Percentiles rank a stretch among this genome's conserved stretches.
Evolutionary conservation across 495 filamentous ascomycete species (phyloP).

Genomic region (Xylaria acuta): DNA sequence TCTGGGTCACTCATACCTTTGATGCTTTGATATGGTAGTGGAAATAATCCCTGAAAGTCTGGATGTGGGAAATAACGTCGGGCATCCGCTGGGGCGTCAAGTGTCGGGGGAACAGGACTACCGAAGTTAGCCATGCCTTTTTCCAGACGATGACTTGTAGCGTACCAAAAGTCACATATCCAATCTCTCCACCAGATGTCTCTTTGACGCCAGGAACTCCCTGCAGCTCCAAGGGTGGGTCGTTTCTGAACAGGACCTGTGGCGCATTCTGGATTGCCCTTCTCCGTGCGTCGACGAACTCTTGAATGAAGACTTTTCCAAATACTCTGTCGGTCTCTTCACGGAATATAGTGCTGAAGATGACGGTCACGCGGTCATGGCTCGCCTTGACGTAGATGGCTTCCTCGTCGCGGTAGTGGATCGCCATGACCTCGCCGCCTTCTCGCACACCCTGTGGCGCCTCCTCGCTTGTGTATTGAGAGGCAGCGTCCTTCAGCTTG

Average conservation of each 20-base stretch:
- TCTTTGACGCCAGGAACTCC: slow-evolving; percentile 81
- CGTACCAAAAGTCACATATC: slow-evolving; percentile 97
- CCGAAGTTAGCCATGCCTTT: slow-evolving; percentile 29
- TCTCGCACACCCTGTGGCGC: slow-evolving; percentile 88
- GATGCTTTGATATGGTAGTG: slow-evolving; percentile 99
- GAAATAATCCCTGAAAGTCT: slow-evolving; percentile 99
- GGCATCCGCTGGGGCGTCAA: slow-evolving; percentile 86
- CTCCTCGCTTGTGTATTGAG: slow-evolving; percentile 87
- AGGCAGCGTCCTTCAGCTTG: slow-evolving; percentile 81
- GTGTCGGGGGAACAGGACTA: slow-evolving; percentile 95
- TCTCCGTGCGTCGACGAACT: slow-evolving; percentile 95
- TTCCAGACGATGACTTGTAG: not conserved
- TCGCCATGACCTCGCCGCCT: slow-evolving; percentile 91
- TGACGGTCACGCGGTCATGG: slow-evolving; percentile 95
- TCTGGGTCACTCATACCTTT: slow-evolving; percentile 61
- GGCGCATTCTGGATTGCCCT: slow-evolving; percentile 97
- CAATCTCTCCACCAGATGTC: slow-evolving; percentile 77
- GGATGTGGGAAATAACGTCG: slow-evolving; percentile 97
- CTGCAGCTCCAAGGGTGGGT: slow-evolving; percentile 90
- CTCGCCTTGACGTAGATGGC: slow-evolving; percentile 99
- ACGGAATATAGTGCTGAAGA: slow-evolving; percentile 97
- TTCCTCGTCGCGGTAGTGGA: slow-evolving; percentile 97
- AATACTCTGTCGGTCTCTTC: slow-evolving; percentile 98
- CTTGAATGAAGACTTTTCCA: slow-evolving; percentile 91
- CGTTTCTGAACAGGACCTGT: slow-evolving; percentile 95